These are phyloP conservation scores for Salix udensis DNA, from an alignment of 345 rosid species.

Conservation along the genomic window DNA sequence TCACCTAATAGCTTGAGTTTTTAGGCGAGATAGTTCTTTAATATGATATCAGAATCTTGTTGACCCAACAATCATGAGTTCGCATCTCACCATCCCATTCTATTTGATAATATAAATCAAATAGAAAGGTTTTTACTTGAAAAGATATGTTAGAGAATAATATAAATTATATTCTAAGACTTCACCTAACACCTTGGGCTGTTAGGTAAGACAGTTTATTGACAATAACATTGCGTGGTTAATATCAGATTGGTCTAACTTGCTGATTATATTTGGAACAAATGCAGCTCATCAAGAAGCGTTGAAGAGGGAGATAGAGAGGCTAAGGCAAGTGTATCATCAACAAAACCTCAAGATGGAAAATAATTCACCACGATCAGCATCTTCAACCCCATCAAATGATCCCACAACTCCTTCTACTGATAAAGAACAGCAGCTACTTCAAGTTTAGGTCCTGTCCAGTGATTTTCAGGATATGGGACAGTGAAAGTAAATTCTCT, in stretches of 20 bases:
- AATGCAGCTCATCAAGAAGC: constrained; percentile 37
- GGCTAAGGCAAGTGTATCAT: constrained; percentile 30
- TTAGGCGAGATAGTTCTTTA: accelerated
- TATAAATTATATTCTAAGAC: no score
- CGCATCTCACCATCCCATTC: no score
- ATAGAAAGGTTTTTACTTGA: no score
- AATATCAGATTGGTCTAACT: neutral
- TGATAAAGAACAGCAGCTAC: constrained; percentile 24
- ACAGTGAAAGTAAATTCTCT: constrained; percentile 5
- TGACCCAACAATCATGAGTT: no score
- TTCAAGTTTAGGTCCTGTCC: constrained; percentile 15
- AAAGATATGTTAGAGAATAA: accelerated
- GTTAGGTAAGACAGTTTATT: no score
- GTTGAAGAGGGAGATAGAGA: constrained; percentile 34
- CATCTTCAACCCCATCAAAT: constrained; percentile 1
- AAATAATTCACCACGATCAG: neutral
- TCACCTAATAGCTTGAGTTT: no score
- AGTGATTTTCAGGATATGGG: constrained; percentile 1
- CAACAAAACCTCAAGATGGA: constrained; percentile 22
- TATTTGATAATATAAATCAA: no score
- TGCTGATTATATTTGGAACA: neutral
- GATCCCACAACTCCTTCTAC: neutral
- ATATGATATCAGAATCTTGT: no score
- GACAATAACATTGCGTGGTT: no score
- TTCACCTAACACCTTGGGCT: no score